Conservation (phyloP, 305 asterid genomes). For the Solanum chacoense region DNA sequence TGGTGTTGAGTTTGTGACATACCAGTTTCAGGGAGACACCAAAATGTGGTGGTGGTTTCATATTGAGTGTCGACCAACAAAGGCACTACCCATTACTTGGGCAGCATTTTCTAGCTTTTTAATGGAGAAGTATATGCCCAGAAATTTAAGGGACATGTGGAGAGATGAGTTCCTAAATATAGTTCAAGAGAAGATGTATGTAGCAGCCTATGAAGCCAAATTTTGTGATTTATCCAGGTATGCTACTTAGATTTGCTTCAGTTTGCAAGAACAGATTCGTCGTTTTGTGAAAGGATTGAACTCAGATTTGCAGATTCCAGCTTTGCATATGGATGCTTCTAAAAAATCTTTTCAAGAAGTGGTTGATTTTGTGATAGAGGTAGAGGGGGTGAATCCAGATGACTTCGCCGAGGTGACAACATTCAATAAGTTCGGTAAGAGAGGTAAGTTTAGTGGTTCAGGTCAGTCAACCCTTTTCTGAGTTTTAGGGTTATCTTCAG, state of each 20-base stretch:
- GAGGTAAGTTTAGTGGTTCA: not conserved
- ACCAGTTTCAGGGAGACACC: not conserved
- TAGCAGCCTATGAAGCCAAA: not conserved
- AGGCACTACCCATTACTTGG: not conserved
- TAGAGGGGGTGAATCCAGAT: not conserved
- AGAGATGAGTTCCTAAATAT: not conserved
- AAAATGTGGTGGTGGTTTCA: not conserved
- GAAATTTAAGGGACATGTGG: not conserved
- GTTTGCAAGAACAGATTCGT: not conserved
- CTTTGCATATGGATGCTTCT: no score
- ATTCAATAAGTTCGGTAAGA: no score
- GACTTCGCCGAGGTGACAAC: not conserved
- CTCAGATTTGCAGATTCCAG: not conserved
- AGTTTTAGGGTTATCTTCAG: no score
- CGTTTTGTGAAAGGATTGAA: not conserved
- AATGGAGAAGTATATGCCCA: not conserved
- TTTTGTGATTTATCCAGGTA: no score
- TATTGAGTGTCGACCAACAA: not conserved
- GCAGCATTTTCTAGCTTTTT: not conserved
- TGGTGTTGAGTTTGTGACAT: not conserved
- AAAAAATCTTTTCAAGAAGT: not conserved
- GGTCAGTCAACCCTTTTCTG: no score
- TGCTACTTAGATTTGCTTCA: not conserved
- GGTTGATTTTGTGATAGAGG: not conserved
- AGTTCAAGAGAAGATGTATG: not conserved